Base-by-base conservation (phyloP, 2,329 filamentous ascomycete genomes). In the Dactylonectria macrodidyma region DNA sequence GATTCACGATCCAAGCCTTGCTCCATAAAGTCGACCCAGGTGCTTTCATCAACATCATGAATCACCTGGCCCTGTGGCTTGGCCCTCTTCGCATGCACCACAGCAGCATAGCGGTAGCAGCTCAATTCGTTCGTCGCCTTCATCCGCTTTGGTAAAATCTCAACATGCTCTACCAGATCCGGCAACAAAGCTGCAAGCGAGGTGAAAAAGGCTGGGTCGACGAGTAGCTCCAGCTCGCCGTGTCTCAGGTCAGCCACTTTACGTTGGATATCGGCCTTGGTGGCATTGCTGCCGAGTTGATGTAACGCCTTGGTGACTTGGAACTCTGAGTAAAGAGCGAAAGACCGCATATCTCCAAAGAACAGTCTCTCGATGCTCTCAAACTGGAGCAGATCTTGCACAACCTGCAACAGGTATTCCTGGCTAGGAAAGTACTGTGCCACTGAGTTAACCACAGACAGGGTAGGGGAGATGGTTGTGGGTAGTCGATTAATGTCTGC, bases 81-180 rank as follows among this genome's bases (percentile, higher is more conserved):
- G 2, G 41, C 10, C 8, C n/a, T 46, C 5, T 65, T 68, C 6
- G 65, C 26, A 59, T 78, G 70, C 0, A 79, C 26, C 1, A 78
- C 71, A 3, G 75, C 77, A 1, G 72, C 71, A 51, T 77, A 79
- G 1, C 77, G 76, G 47, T 77, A 78, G 5, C 54, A 67, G 63
- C 73, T 77, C 8, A 79, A 66, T 36, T 79, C 77, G 36, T 78
- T 78, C 9, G 72, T 75, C 1, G 76, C 76, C 19, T 57, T 44
- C 73, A 79, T 76, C 5, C 19, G 56, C 65, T 78, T 79, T 10
- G 77, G 77, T 0, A 78, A 19, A 24, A 79, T 73, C 41, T 78
- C 76, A 3, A 78, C 74, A 33, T 78, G 76, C 9, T 65, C 51
- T 6, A 78, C 26, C 0, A 60, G 56, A 47, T 75, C 50, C 0